Evolutionary conservation across 345 rosid genomes (phyloP), one percentile per base, ranked within the genome.

Genomic region (Citrus trifoliata): DNA sequence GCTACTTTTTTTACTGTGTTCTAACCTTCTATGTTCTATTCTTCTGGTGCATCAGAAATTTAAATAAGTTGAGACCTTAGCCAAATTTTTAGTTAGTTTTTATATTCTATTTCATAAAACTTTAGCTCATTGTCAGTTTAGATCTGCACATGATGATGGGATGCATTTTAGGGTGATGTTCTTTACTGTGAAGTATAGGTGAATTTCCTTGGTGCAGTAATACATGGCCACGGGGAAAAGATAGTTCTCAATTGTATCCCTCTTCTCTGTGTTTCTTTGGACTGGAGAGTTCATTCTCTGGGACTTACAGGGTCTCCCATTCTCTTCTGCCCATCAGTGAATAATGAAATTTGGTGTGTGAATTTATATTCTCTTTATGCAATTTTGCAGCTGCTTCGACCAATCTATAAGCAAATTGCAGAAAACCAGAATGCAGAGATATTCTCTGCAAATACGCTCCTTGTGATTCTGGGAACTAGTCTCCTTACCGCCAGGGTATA

Each of bases 381-480:
- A 78, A 58, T 71, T 76, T 73, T 78, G 88, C 97, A 94, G 99
- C 88, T 96, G 81, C 99, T 96, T 85, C 94, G 97, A 58, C 99
- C 99, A 82, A 94, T 94, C 80, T 96, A 96, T 88, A 96, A 83
- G 87, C 97, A 94, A 88, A 90, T 96, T 86, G 97, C 99, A 27
- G 98, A 96, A 87, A 94, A 94, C 84, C 92, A 92, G 82, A 96
- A 96, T 86, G 95, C 99, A 8, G 99, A 96, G 88, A 96, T 96
- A 85, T 96, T 96, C 87, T 96, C 98, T 67, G 98, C 99, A 46
- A 92, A 93, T 79, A 96, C 99, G 28, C 99, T 96, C 69, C 97
- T 92, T 70, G 98, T 96, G 48, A 93, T 96, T 78, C 88, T 96
- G 67, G 99, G 99, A 75, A 96, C 99, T 72, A 96, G 99, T 89